phyloP scores from a whole-genome alignment of 371 early-diverging fungal genomes.

The Cladochytrium tenue region DNA sequence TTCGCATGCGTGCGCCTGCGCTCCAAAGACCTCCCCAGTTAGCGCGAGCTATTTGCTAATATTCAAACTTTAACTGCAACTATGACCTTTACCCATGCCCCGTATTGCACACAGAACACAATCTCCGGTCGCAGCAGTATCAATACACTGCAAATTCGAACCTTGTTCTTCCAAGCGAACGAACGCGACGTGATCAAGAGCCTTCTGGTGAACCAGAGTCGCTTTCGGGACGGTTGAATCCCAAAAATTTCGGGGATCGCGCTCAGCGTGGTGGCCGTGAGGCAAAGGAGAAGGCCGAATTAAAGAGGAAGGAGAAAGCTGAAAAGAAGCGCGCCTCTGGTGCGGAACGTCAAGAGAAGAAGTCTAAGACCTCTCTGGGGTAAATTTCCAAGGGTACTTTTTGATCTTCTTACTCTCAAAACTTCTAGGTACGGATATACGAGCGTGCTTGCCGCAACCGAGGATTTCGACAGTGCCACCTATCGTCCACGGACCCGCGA shows the following conservation, averaged over 20 bases:
- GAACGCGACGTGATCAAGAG: slow-evolving; percentile 87
- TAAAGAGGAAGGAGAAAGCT: slow-evolving; percentile 56
- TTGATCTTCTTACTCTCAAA: background rate
- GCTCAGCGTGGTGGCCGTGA: slow-evolving; percentile 70
- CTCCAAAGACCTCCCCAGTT: too few relatives aligned
- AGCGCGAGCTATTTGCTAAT: too few relatives aligned
- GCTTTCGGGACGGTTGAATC: slow-evolving; percentile 81
- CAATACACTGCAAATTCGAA: slow-evolving; percentile 88
- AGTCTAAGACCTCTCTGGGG: slow-evolving; percentile 4
- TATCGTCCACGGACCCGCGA: slow-evolving; percentile 93
- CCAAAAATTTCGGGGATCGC: slow-evolving; percentile 82
- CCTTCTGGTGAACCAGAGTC: slow-evolving; percentile 95
- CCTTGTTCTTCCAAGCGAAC: slow-evolving; percentile 87
- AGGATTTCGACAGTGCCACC: slow-evolving; percentile 80
- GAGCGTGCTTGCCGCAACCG: slow-evolving; percentile 86
- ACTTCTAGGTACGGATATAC: slow-evolving; percentile 68
- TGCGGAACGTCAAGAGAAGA: slow-evolving; percentile 31
- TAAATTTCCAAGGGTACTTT: background rate
- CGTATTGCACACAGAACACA: slow-evolving; percentile 28
- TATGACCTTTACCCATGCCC: background rate
- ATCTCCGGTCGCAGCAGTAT: slow-evolving; percentile 35
- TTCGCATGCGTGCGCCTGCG: too few relatives aligned
- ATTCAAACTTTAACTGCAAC: too few relatives aligned
- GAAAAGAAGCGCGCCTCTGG: slow-evolving; percentile 33
- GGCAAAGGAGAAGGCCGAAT: slow-evolving; percentile 56